Conservation (phyloP, 805 yeast genomes). For the Grigorovia yakushimaensis region DNA sequence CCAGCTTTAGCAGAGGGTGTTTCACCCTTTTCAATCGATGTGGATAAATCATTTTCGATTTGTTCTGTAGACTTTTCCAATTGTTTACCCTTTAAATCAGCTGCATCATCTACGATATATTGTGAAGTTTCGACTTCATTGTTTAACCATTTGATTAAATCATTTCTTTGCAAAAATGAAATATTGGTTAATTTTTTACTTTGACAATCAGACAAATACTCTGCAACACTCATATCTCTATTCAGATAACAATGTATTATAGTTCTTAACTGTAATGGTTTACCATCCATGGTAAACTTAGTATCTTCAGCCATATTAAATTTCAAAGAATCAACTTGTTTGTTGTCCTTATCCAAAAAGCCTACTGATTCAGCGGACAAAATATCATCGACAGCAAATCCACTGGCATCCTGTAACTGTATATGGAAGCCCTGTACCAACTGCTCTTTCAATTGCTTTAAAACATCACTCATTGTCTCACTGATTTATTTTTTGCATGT, state of each 20-base stretch:
- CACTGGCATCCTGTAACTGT: neutral
- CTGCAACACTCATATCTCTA: slow-evolving; percentile 66
- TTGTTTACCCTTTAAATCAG: too few species aligned
- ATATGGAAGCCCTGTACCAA: neutral
- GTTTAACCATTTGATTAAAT: slow-evolving; percentile 69
- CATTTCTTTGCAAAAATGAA: slow-evolving; percentile 77
- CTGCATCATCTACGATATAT: slow-evolving; percentile 31
- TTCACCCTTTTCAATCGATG: too few species aligned
- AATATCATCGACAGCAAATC: neutral
- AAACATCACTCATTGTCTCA: neutral
- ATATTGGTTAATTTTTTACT: slow-evolving; percentile 55
- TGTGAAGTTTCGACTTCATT: slow-evolving; percentile 57
- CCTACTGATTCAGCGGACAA: neutral
- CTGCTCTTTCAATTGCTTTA: neutral
- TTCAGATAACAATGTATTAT: slow-evolving; percentile 72
- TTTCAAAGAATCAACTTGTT: neutral
- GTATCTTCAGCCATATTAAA: slow-evolving; percentile 30
- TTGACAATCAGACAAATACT: slow-evolving; percentile 67
- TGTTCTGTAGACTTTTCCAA: too few species aligned
- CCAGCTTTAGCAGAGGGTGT: too few species aligned
- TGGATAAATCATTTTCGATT: too few species aligned
- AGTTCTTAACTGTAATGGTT: slow-evolving; percentile 43
- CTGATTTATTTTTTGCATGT: too few species aligned
- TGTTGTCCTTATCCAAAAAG: neutral
- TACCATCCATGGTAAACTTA: slow-evolving; percentile 43